Conservation (phyloP, 768 basidiomycete genomes). For the Scleroderma bovista region DNA sequence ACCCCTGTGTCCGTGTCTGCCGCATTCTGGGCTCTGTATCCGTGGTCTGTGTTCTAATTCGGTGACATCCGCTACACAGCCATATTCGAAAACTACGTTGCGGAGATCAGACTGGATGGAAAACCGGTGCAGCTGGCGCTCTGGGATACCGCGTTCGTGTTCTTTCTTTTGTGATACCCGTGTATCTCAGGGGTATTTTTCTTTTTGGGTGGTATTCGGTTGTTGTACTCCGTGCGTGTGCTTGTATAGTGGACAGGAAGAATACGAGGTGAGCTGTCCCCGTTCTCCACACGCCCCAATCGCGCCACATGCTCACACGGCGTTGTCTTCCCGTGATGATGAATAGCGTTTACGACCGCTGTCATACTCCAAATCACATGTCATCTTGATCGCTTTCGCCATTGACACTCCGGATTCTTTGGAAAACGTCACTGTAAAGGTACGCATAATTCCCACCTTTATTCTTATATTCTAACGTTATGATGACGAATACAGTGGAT, state of each 20-base stretch:
- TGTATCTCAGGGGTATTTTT: neutral
- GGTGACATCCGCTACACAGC: slow-evolving; percentile 40
- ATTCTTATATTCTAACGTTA: too few species aligned
- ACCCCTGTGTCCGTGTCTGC: too few species aligned
- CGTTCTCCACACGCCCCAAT: neutral
- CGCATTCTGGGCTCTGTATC: neutral
- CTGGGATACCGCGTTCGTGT: slow-evolving; percentile 99
- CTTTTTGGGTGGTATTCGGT: neutral
- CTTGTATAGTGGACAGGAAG: slow-evolving; percentile 83
- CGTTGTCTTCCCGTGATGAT: too few species aligned
- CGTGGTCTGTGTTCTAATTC: too few species aligned
- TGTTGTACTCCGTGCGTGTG: neutral
- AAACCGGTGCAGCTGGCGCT: slow-evolving; percentile 95
- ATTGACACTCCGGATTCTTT: slow-evolving; percentile 96
- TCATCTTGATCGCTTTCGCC: slow-evolving; percentile 96
- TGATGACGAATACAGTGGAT: slow-evolving; percentile 91
- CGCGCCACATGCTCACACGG: too few species aligned
- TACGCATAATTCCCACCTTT: slow-evolving; percentile 22
- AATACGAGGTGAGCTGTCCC: slow-evolving; percentile 75
- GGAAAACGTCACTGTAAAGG: slow-evolving; percentile 94
- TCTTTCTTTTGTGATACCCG: slow-evolving; percentile 18
- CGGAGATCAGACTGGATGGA: slow-evolving; percentile 95
- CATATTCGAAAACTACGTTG: slow-evolving; percentile 98
- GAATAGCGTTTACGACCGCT: slow-evolving; percentile 84
- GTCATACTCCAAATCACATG: slow-evolving; percentile 97